Conservation (phyloP, 2,329 filamentous ascomycete species). For the Colletotrichum sp. region DNA sequence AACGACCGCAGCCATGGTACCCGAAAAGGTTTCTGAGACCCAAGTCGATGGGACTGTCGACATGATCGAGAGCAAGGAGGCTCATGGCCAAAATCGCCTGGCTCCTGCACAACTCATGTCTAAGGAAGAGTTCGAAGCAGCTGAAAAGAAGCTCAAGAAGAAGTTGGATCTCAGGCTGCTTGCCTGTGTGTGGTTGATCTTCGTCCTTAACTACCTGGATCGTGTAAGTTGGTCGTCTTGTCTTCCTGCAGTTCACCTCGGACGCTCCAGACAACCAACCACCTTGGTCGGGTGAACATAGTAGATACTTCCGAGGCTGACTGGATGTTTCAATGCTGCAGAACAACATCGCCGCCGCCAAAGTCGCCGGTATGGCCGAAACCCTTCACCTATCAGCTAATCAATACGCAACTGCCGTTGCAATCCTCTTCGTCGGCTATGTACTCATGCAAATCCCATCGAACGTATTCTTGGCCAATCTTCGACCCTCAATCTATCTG, state of each 20-base stretch:
- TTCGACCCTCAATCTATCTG: constrained; percentile 34
- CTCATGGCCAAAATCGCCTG: neutral
- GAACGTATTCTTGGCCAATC: constrained; percentile 33
- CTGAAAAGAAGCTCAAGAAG: neutral
- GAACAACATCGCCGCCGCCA: neutral
- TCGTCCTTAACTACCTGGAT: neutral
- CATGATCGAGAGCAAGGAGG: neutral
- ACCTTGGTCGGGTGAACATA: neutral
- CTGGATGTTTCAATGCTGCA: neutral
- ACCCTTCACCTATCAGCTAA: neutral
- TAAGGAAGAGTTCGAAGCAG: neutral
- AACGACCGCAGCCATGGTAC: neutral
- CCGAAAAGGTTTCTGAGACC: neutral
- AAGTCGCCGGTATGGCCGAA: neutral
- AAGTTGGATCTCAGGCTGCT: neutral
- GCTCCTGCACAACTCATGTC: neutral
- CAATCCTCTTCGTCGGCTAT: constrained; percentile 15
- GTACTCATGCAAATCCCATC: constrained; percentile 35
- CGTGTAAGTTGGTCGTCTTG: neutral
- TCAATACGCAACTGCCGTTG: neutral
- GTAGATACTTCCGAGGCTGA: neutral
- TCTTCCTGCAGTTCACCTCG: neutral
- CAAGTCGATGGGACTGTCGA: neutral
- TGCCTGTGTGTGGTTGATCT: neutral
- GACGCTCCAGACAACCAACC: neutral